Evolutionary conservation across 1,284 basidiomycete species (phyloP).

Genomic region (Coriolopsis trogii): DNA sequence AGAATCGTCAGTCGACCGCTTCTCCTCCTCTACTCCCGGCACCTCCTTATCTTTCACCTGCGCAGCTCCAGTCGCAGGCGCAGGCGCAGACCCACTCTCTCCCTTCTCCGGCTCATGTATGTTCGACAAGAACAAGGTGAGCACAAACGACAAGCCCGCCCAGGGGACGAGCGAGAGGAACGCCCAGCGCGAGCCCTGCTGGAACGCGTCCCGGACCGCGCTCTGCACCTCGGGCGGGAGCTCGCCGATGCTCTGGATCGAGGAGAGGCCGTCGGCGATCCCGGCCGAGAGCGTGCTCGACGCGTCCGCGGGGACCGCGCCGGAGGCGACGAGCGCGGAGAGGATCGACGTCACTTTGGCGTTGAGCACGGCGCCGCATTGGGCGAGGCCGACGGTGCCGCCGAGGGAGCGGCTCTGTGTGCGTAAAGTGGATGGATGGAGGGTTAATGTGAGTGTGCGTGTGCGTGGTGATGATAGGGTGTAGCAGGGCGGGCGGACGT

Average conservation of each 20-base stretch:
- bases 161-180: slow-evolving; percentile 53
- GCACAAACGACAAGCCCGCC: slow-evolving; percentile 40
- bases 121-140: slow-evolving; percentile 41
- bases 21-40: neutral
- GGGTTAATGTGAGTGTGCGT: neutral
- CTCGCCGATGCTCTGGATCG: slow-evolving; percentile 38
- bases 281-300: slow-evolving; percentile 28
- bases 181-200: slow-evolving; percentile 43
- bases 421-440: neutral
- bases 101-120: slow-evolving; percentile 35
- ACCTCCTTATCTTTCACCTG: neutral
- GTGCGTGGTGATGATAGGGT: neutral
- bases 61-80: neutral
- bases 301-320: slow-evolving; percentile 33
- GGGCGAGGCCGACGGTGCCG: slow-evolving; percentile 53
- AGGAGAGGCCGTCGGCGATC: slow-evolving; percentile 29
- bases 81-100: no score
- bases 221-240: slow-evolving; percentile 39
- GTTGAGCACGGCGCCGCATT: slow-evolving; percentile 50
- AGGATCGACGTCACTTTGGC: slow-evolving; percentile 44
- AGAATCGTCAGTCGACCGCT: no score
- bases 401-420: slow-evolving; percentile 48
- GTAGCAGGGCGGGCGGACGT: slow-evolving; percentile 32
- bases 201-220: slow-evolving; percentile 44
- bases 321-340: slow-evolving; percentile 29